Evolutionary conservation across 2,329 filamentous ascomycete genomes (phyloP).

Genomic region (Fusarium beomiforme): DNA sequence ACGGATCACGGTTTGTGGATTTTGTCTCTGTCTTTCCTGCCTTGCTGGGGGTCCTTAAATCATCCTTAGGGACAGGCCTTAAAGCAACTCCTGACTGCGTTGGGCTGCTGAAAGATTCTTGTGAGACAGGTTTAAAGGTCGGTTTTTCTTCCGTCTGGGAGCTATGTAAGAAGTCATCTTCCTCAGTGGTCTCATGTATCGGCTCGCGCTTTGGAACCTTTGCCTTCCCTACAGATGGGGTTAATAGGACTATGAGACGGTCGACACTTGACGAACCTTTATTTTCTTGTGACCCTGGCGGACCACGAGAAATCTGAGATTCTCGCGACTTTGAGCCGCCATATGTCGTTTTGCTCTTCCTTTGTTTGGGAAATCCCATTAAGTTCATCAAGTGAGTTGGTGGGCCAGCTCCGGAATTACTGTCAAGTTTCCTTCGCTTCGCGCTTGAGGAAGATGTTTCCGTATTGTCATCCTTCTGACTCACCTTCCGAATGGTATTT

Average conservation of each 20-base stretch:
- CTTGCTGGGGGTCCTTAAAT: slow-evolving; percentile 25
- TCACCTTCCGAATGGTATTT: slow-evolving; percentile 1
- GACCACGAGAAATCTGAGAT: slow-evolving; percentile 28
- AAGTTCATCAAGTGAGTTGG: slow-evolving; percentile 37
- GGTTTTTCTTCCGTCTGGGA: slow-evolving; percentile 9
- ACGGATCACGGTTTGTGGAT: slow-evolving; percentile 5
- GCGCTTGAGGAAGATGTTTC: slow-evolving; percentile 7
- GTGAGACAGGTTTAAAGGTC: slow-evolving; percentile 13
- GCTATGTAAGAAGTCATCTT: background rate
- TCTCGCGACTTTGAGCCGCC: slow-evolving; percentile 37
- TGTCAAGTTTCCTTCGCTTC: slow-evolving; percentile 29
- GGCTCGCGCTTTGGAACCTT: background rate
- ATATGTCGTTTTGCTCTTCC: slow-evolving; percentile 40
- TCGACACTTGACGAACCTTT: slow-evolving; percentile 25
- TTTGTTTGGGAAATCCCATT: slow-evolving; percentile 39
- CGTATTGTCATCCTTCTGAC: background rate
- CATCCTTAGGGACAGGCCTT: slow-evolving; percentile 6
- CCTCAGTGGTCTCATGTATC: background rate
- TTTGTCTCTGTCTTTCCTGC: background rate
- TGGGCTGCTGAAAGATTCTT: slow-evolving; percentile 29
- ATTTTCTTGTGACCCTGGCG: slow-evolving; percentile 37
- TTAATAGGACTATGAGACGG: background rate
- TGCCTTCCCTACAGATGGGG: background rate
- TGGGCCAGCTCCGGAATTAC: slow-evolving; percentile 19
- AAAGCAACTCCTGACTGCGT: slow-evolving; percentile 7